Evolutionary conservation across 2,329 filamentous ascomycete genomes (phyloP).

Genomic region (Talaromyces sp.): DNA sequence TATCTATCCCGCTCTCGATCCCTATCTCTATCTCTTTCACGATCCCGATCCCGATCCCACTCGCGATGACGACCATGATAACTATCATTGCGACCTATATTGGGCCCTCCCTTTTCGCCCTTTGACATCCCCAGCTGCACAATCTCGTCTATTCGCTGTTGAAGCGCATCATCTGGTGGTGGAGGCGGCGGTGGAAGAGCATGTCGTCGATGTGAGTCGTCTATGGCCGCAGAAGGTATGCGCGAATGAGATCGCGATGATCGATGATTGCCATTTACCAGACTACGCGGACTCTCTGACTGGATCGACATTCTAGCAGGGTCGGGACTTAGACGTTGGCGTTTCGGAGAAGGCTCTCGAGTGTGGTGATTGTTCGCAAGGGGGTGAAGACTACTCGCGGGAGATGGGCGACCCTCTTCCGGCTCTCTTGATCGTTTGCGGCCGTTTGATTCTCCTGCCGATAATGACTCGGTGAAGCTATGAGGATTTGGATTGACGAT

Average conservation of each 20-base stretch:
- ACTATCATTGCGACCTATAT: constrained; percentile 13
- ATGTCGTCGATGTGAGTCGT: constrained; percentile 18
- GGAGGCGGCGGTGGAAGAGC: constrained; percentile 22
- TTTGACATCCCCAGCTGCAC: constrained; percentile 27
- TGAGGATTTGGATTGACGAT: constrained; percentile 32
- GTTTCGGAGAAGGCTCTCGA: constrained; percentile 35
- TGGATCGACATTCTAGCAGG: neutral
- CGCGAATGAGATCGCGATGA: constrained; percentile 17
- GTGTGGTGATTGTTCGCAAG: constrained; percentile 18
- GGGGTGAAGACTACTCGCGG: constrained; percentile 9
- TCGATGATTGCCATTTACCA: constrained; percentile 11
- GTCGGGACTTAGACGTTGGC: constrained; percentile 31
- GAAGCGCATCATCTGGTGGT: constrained; percentile 29
- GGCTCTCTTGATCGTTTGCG: constrained; percentile 41
- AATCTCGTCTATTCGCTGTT: constrained; percentile 38
- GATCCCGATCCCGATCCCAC: constrained; percentile 21
- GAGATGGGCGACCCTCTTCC: constrained; percentile 20
- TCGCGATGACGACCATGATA: constrained; percentile 20
- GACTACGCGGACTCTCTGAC: neutral
- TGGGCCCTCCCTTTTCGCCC: constrained; percentile 5
- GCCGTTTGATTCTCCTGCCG: constrained; percentile 25
- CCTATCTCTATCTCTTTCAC: constrained; percentile 22
- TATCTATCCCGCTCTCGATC: constrained; percentile 17
- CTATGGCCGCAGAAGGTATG: constrained; percentile 16
- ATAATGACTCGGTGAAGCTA: constrained; percentile 24